Conservation (phyloP, 1,284 basidiomycete genomes). For the Heliocybe sulcata region DNA sequence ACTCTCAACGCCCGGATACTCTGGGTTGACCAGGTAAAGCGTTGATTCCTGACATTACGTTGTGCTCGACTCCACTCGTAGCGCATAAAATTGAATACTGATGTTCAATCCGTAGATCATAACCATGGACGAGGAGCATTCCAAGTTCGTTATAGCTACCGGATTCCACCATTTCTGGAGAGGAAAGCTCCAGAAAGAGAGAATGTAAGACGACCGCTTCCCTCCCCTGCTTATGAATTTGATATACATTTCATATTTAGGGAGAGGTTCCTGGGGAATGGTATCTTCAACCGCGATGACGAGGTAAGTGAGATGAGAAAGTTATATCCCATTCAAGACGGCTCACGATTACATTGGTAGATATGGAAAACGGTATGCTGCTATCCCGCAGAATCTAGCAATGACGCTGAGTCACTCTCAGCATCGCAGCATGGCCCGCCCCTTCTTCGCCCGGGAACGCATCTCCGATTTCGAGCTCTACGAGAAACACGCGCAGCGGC, state of each 20-base stretch:
- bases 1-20: conserved; percentile 61
- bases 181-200: conserved; percentile 51
- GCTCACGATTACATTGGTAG: conserved; percentile 19
- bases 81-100: neutral
- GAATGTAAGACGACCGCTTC: conserved; percentile 37
- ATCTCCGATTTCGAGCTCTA: conserved; percentile 66
- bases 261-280: conserved; percentile 60
- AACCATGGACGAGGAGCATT: conserved; percentile 64
- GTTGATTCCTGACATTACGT: neutral
- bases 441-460: conserved; percentile 67
- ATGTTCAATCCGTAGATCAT: conserved; percentile 38
- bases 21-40: conserved; percentile 56
- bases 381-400: neutral
- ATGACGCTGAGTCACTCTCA: conserved; percentile 16
- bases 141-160: conserved; percentile 58
- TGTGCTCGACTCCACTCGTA: too few relatives aligned
- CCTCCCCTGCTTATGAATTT: neutral
- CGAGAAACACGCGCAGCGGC: conserved; percentile 42
- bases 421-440: conserved; percentile 64
- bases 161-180: conserved; percentile 63
- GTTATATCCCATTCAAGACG: conserved; percentile 1
- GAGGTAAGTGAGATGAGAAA: conserved; percentile 31
- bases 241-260: conserved; percentile 23
- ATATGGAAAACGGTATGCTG: conserved; percentile 43
- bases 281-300: conserved; percentile 71